Conservation (phyloP, 2,329 filamentous ascomycete genomes). For the Colletotrichum zoysiae region DNA sequence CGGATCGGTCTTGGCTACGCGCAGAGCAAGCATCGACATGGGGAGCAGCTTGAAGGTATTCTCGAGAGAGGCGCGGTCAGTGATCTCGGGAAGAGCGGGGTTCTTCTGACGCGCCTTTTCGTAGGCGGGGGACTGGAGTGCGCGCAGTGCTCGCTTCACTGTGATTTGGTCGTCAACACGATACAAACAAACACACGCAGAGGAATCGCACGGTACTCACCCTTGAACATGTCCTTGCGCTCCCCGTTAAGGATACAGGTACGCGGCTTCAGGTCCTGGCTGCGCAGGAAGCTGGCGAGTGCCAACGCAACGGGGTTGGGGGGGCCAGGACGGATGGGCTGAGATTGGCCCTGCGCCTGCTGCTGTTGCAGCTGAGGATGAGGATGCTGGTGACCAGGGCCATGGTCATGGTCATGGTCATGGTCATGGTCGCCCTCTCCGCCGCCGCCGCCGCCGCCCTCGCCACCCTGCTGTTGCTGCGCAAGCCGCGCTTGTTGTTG, state of each 20-base stretch:
- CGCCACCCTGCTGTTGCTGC: slow-evolving; percentile 48
- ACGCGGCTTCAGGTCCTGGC: slow-evolving; percentile 87
- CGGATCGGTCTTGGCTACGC: slow-evolving; percentile 85
- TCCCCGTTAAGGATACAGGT: slow-evolving; percentile 96
- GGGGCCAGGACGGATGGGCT: slow-evolving; percentile 81
- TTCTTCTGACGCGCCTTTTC: slow-evolving; percentile 92
- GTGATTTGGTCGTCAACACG: slow-evolving; percentile 26
- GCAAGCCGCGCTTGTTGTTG: slow-evolving; percentile 57
- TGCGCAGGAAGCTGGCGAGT: slow-evolving; percentile 86
- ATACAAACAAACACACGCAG: neutral
- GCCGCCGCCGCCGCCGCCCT: slow-evolving; percentile 22
- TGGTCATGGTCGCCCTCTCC: slow-evolving; percentile 47
- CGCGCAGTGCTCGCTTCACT: slow-evolving; percentile 97
- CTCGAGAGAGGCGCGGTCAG: slow-evolving; percentile 88
- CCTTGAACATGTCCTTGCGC: slow-evolving; percentile 98
- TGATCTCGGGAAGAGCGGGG: slow-evolving; percentile 87
- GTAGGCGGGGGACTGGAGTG: slow-evolving; percentile 89
- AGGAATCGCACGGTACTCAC: slow-evolving; percentile 58
- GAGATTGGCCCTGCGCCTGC: slow-evolving; percentile 61
- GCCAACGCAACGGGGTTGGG: slow-evolving; percentile 91
- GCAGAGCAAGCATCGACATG: slow-evolving; percentile 91
- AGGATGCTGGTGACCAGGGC: slow-evolving; percentile 44
- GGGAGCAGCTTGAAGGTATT: slow-evolving; percentile 96
- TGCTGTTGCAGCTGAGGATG: slow-evolving; percentile 49
- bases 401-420: slow-evolving; percentile 46